phyloP scores from a whole-genome alignment of 1,284 basidiomycete species.

The Inonotus obliquus region DNA sequence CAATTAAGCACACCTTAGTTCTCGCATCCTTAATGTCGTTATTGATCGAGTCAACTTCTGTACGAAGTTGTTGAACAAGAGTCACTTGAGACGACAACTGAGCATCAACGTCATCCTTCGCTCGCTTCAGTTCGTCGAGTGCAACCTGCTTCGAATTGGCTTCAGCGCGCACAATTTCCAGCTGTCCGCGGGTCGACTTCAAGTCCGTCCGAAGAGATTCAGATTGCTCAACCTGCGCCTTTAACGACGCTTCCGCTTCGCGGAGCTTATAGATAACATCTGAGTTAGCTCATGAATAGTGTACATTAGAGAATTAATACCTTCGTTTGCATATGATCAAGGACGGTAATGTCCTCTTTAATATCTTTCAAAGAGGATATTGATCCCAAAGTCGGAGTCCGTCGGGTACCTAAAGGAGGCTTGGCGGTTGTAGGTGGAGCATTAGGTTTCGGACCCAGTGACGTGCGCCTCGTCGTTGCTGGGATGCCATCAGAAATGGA shows the following conservation, averaged over 20 bases:
- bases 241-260: constrained; percentile 48
- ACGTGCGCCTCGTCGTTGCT: constrained; percentile 23
- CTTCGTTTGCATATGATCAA: constrained; percentile 58
- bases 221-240: constrained; percentile 45
- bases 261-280: constrained; percentile 43
- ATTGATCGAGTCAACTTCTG: constrained; percentile 35
- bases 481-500: constrained; percentile 47
- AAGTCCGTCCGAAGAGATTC: constrained; percentile 49
- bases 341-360: constrained; percentile 51
- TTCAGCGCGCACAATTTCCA: constrained; percentile 45
- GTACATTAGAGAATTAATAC: constrained; percentile 30
- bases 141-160: constrained; percentile 41
- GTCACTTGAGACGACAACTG: constrained; percentile 43
- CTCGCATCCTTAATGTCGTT: constrained; percentile 34
- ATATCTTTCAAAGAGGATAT: constrained; percentile 68
- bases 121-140: constrained; percentile 43
- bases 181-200: constrained; percentile 43
- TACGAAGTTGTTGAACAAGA: constrained; percentile 38
- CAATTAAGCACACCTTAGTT: constrained; percentile 5
- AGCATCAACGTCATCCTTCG: constrained; percentile 43
- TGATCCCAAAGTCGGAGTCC: constrained; percentile 44
- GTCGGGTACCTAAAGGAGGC: constrained; percentile 25
- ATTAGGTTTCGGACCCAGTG: constrained; percentile 29
- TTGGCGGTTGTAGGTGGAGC: constrained; percentile 26
- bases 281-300: constrained; percentile 6